Base-by-base conservation (phyloP, 164 flowering plant species). In the Litsea cubeba region DNA sequence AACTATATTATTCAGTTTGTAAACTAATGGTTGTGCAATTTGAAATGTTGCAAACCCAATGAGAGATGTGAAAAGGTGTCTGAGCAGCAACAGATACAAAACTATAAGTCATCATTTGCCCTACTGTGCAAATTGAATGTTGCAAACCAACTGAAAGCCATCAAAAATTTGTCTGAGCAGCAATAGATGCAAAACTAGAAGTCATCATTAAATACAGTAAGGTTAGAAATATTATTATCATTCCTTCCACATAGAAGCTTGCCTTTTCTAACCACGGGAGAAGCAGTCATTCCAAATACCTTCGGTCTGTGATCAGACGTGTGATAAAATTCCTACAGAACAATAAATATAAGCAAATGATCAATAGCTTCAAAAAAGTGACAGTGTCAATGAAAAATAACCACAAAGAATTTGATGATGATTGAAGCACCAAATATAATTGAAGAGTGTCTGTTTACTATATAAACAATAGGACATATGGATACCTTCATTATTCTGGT, bases 271-370 rank as follows among this genome's bases (percentile, higher is more conserved):
- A 79, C 73, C 58, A 90, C 91, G 60, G 93, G 91, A 26, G 97
- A 92, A 60, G 97, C 94, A 28, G 98, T 94, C 96, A 90, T 88
- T 75, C 98, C 98, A 85, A 94, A 91, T 69, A 94, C 80, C 84
- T 87, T 92, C 49, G 98, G 97, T 80, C 81, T 90, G 76, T 77
- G 76, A 15, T 54, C 62, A 66, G 80, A 71, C 74, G 79, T 88
- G 81, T 85, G 90, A 83, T 94, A 88, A 76, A 90, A 94, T 76
- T 94, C 98, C 98, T 94, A 74, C 57, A 76, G 15, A 65, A 77
- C 76, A 69, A 57, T 17, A 60, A 40, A 60, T 15, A 64, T 12
- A 70, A 46, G 46, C 46, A 25, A 71, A 40, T 51, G n/a, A 75
- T 65, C 46, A 60, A 64, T 46, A 62, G 46, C 49, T 35, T 70